phyloP scores from a whole-genome alignment of 768 basidiomycete genomes.

The Collybia nuda region DNA sequence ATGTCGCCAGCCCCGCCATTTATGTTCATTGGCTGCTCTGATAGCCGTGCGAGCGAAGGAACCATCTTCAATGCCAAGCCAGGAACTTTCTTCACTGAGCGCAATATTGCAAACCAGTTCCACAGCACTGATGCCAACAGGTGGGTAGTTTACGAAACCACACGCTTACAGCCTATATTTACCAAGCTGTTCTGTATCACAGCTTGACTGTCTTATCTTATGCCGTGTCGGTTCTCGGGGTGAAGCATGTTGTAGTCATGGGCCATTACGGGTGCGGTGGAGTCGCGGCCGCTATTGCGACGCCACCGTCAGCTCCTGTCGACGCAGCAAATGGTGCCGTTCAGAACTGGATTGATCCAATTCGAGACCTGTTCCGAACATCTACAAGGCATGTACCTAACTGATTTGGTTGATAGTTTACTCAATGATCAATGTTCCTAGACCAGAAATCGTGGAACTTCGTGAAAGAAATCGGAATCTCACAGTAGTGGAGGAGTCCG shows the following conservation, averaged over 20 bases:
- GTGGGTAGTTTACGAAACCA: constrained; percentile 4
- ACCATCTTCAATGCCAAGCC: constrained; percentile 20
- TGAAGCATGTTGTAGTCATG: constrained; percentile 22
- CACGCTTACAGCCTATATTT: neutral
- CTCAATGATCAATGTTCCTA: neutral
- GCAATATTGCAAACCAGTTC: constrained; percentile 23
- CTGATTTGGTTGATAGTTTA: neutral
- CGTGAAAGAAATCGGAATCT: constrained; percentile 12
- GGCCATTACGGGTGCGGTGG: constrained; percentile 25
- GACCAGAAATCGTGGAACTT: constrained; percentile 17
- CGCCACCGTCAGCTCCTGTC: constrained; percentile 5
- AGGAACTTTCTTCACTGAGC: constrained; percentile 20
- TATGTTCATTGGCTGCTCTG: constrained; percentile 20
- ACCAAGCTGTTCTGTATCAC: neutral
- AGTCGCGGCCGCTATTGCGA: constrained; percentile 16
- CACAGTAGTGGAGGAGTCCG: constrained; percentile 11
- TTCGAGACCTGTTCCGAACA: constrained; percentile 17
- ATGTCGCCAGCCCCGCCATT: constrained; percentile 16
- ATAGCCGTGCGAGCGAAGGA: constrained; percentile 21
- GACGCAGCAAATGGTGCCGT: constrained; percentile 10
- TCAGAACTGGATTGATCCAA: constrained; percentile 22
- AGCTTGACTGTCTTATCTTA: constrained; percentile 20
- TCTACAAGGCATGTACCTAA: constrained; percentile 15
- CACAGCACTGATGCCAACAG: constrained; percentile 14
- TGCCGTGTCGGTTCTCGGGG: constrained; percentile 13